Conservation (phyloP, 495 filamentous ascomycete genomes). For the Durotheca rogersii region DNA sequence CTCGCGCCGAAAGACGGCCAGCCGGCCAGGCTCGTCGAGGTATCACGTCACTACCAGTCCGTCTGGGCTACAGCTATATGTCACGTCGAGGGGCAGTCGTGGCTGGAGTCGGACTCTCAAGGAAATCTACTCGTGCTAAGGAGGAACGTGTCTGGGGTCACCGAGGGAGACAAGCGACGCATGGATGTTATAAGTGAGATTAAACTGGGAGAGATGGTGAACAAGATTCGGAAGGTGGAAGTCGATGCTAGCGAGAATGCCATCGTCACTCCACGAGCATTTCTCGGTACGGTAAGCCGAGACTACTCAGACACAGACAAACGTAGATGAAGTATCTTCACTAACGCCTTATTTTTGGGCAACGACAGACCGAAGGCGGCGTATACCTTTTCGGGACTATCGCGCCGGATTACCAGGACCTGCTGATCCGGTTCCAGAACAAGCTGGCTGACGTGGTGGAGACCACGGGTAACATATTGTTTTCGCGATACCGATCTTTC, state of each 20-base stretch:
- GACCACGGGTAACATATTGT: slow-evolving; percentile 69
- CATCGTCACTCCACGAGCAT: slow-evolving; percentile 76
- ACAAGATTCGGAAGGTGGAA: slow-evolving; percentile 63
- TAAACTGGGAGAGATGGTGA: slow-evolving; percentile 87
- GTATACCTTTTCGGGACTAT: slow-evolving; percentile 89
- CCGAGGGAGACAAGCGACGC: slow-evolving; percentile 67
- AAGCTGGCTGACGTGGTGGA: slow-evolving; percentile 62
- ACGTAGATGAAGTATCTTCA: not conserved
- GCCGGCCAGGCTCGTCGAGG: slow-evolving; percentile 61
- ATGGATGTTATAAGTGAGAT: slow-evolving; percentile 77
- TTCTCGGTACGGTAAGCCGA: slow-evolving; percentile 80
- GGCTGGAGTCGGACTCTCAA: slow-evolving; percentile 78
- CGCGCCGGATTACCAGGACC: slow-evolving; percentile 63
- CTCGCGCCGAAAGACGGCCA: slow-evolving; percentile 45
- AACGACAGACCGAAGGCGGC: slow-evolving; percentile 74
- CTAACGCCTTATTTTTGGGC: slow-evolving; percentile 37
- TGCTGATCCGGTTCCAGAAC: slow-evolving; percentile 80
- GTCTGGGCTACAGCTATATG: slow-evolving; percentile 78
- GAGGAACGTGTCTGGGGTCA: slow-evolving; percentile 69
- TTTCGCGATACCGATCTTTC: slow-evolving; percentile 77
- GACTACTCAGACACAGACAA: not conserved
- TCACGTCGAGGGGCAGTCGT: slow-evolving; percentile 67
- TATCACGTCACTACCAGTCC: slow-evolving; percentile 77
- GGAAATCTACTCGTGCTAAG: slow-evolving; percentile 82
- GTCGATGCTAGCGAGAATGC: slow-evolving; percentile 61